Evolutionary conservation across 116 monocot genomes (phyloP).

Genomic region (Phalaenopsis hybrid): DNA sequence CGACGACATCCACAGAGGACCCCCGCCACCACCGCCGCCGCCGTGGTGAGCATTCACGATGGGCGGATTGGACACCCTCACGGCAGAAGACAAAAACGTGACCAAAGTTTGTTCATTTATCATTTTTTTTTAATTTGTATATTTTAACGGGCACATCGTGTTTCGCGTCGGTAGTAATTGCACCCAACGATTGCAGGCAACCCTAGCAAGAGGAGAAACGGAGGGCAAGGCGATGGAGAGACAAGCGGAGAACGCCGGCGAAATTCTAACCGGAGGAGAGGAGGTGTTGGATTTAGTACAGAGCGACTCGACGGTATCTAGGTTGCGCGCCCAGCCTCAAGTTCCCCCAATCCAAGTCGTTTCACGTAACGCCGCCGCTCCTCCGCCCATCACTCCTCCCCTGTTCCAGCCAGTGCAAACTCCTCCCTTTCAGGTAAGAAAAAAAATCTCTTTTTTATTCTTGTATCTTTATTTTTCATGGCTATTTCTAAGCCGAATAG

Average conservation of each 20-base stretch:
- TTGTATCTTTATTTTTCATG: background rate
- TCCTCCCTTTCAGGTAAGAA: background rate
- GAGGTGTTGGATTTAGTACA: background rate
- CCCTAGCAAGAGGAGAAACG: background rate
- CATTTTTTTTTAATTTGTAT: background rate
- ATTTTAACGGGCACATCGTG: background rate
- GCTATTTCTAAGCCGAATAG: background rate
- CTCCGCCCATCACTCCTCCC: background rate
- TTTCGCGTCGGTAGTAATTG: background rate
- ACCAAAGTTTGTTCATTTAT: background rate
- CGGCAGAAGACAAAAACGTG: background rate
- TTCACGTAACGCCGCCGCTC: background rate
- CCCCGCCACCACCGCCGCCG: background rate
- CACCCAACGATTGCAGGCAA: background rate
- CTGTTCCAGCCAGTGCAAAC: background rate
- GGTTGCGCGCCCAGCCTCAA: conserved; percentile 1
- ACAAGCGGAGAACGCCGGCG: too few relatives aligned
- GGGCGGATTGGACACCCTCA: background rate
- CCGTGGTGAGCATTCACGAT: background rate
- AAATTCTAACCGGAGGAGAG: background rate
- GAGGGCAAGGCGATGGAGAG: background rate
- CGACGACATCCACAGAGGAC: background rate
- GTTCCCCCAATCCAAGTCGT: conserved; percentile 8
- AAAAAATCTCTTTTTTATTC: background rate
- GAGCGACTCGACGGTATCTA: background rate